phyloP scores from a whole-genome alignment of 2,329 filamentous ascomycete species.

The Epichloe elymi region DNA sequence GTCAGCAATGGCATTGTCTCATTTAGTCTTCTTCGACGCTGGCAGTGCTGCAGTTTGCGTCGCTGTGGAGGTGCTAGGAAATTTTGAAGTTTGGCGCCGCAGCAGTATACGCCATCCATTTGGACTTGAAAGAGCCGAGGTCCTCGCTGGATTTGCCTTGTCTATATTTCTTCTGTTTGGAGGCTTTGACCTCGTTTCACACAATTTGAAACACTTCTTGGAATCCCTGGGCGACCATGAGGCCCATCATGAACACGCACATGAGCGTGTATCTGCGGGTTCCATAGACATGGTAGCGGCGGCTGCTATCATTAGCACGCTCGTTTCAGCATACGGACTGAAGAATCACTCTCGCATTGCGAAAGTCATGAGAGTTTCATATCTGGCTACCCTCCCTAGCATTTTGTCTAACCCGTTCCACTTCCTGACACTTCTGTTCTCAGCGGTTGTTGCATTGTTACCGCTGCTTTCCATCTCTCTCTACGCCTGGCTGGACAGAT shows the following conservation, averaged over 20 bases:
- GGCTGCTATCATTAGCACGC: constrained; percentile 67
- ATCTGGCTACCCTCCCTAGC: constrained; percentile 68
- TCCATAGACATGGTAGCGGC: constrained; percentile 70
- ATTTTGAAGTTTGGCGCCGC: constrained; percentile 95
- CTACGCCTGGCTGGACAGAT: constrained; percentile 71
- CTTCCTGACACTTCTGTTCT: constrained; percentile 83
- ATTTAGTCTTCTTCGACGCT: constrained; percentile 90
- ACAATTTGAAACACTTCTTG: constrained; percentile 85
- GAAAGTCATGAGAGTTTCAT: constrained; percentile 76
- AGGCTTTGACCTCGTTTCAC: constrained; percentile 87
- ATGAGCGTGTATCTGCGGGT: constrained; percentile 57
- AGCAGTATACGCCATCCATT: constrained; percentile 91
- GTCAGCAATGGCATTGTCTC: constrained; percentile 82
- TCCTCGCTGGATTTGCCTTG: constrained; percentile 90
- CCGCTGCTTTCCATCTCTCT: constrained; percentile 71
- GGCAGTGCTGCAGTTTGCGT: constrained; percentile 86
- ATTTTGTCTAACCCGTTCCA: constrained; percentile 93
- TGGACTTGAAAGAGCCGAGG: constrained; percentile 80
- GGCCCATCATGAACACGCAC: constrained; percentile 55
- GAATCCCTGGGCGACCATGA: constrained; percentile 50
- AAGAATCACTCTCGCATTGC: constrained; percentile 88
- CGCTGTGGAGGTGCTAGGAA: constrained; percentile 80
- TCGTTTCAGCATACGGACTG: constrained; percentile 75
- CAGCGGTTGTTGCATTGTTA: constrained; percentile 63
- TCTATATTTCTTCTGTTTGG: constrained; percentile 95